A percentile compares a stretch with the other conserved stretches of the same genome.
These are phyloP conservation scores for Phytophthora megakarya DNA, from an alignment of 352 stramenopile species.

Conservation along the genomic window DNA sequence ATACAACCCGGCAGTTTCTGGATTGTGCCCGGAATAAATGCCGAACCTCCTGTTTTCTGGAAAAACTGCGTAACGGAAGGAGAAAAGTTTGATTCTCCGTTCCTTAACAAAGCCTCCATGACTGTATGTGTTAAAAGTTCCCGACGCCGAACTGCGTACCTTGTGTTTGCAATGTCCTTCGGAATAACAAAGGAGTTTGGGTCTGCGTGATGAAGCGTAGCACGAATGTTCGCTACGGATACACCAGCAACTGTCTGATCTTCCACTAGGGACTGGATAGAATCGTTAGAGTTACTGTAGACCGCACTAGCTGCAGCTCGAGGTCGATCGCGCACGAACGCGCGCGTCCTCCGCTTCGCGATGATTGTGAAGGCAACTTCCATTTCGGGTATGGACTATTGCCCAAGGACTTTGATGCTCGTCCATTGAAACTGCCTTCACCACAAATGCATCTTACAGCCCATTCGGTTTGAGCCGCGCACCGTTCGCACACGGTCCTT, in stretches of 20 bases:
- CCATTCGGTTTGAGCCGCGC: too few relatives aligned
- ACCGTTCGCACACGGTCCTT: too few relatives aligned
- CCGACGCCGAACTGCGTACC: conserved; percentile 3
- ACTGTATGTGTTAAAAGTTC: conserved; percentile 6
- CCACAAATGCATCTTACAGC: too few relatives aligned
- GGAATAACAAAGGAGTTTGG: conserved; percentile 10
- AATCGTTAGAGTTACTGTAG: background rate
- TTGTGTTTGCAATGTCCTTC: conserved; percentile 20
- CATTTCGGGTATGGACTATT: conserved; percentile 22
- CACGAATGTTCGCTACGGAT: conserved; percentile 14
- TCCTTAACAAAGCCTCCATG: conserved; percentile 6
- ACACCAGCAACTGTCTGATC: conserved; percentile 18
- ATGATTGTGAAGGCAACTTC: conserved; percentile 24
- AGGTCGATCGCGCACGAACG: conserved; percentile 12
- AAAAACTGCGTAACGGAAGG: conserved; percentile 7
- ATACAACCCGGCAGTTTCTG: background rate
- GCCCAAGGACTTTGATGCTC: conserved; percentile 8
- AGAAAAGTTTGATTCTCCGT: conserved; percentile 1
- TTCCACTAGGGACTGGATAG: conserved; percentile 1
- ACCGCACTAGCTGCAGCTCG: conserved; percentile 3
- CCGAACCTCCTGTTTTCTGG: conserved; percentile 6
- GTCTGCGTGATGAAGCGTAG: conserved; percentile 6
- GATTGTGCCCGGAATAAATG: conserved; percentile 20
- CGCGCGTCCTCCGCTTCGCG: background rate
- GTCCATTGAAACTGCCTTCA: conserved; percentile 1